phyloP scores from a whole-genome alignment of 345 rosid genomes.

The Brassica rapa region DNA sequence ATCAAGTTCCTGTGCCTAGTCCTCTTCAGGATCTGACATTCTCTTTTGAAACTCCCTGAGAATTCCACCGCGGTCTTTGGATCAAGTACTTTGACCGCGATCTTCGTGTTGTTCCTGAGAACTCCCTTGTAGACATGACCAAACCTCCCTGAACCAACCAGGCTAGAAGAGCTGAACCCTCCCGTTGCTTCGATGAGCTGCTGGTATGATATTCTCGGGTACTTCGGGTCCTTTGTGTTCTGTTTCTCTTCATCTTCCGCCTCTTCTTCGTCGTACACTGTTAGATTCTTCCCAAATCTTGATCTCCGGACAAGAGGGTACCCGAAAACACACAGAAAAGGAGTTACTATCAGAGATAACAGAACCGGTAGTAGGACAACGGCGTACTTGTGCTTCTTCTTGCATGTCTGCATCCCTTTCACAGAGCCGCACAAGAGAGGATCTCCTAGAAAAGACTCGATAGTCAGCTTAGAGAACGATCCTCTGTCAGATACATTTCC shows the following conservation, averaged over 20 bases:
- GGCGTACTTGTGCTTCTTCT: constrained; percentile 44
- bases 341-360: constrained; percentile 53
- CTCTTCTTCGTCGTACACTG: constrained; percentile 37
- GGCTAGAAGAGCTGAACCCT: constrained; percentile 64
- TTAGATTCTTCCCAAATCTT: constrained; percentile 45
- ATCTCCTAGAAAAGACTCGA: constrained; percentile 74
- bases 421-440: constrained; percentile 69
- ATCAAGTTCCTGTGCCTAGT: constrained; percentile 86
- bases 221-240: constrained; percentile 49
- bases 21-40: constrained; percentile 73
- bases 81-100: constrained; percentile 83
- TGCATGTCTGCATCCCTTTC: constrained; percentile 70
- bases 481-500: constrained; percentile 72
- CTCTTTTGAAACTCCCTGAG: constrained; percentile 72
- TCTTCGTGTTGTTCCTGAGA: constrained; percentile 68
- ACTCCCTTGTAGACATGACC: constrained; percentile 88
- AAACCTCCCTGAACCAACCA: constrained; percentile 80
- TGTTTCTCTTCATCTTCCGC: constrained; percentile 57
- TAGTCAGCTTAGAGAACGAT: constrained; percentile 54
- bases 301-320: constrained; percentile 49
- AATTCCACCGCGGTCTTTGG: constrained; percentile 50
- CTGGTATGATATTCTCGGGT: constrained; percentile 65
- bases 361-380: constrained; percentile 55
- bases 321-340: constrained; percentile 52
- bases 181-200: constrained; percentile 81